Evolutionary conservation across 495 filamentous ascomycete genomes (phyloP).

Genomic region (Lophiostoma macrostomum): DNA sequence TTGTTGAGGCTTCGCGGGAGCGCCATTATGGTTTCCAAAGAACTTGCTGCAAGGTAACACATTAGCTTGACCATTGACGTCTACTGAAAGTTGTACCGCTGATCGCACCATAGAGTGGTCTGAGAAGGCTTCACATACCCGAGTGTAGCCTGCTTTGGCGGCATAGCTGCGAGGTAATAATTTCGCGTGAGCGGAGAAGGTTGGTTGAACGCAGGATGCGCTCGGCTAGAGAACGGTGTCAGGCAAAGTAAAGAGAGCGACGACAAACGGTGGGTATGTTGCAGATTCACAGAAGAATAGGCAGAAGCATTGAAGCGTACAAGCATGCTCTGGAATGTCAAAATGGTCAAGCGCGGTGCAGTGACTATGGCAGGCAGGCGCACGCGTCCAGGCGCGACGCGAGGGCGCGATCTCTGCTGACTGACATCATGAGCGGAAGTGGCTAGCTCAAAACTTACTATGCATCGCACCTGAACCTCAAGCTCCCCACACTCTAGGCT

Average conservation of each 20-base stretch:
- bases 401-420: background rate
- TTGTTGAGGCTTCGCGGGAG: slow-evolving; percentile 61
- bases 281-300: background rate
- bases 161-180: slow-evolving; percentile 27
- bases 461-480: too few relatives aligned
- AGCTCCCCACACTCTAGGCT: too few relatives aligned
- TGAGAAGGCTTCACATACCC: slow-evolving; percentile 87
- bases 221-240: background rate
- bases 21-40: slow-evolving; percentile 58
- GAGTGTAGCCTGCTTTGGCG: slow-evolving; percentile 76
- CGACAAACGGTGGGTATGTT: background rate
- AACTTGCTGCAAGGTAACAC: slow-evolving; percentile 74
- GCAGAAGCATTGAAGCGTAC: slow-evolving; percentile 13
- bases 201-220: background rate
- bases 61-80: too few relatives aligned
- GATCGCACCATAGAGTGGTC: slow-evolving; percentile 76
- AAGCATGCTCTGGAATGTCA: slow-evolving; percentile 11
- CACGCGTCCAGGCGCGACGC: slow-evolving; percentile 11
- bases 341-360: background rate
- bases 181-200: background rate
- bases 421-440: slow-evolving; percentile 12
- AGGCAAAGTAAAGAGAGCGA: background rate
- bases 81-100: too few relatives aligned
- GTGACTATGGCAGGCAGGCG: slow-evolving; percentile 3
- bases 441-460: too few relatives aligned